Conservation (phyloP, 2,329 filamentous ascomycete genomes). For the Capronia americana region DNA sequence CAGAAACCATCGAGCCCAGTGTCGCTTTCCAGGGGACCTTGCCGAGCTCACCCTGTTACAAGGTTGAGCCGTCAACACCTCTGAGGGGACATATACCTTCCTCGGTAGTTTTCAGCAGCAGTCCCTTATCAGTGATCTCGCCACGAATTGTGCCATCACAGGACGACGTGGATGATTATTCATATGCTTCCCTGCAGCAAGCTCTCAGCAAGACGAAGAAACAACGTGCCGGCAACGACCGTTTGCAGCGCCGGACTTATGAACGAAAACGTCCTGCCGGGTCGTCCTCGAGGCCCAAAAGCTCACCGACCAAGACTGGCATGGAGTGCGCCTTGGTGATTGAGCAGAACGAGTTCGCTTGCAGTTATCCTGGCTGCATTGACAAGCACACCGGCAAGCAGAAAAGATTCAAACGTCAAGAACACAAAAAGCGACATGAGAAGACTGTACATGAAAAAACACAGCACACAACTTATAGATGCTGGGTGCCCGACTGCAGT, state of each 20-base stretch:
- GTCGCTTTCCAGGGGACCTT: conserved; percentile 36
- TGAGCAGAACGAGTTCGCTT: conserved; percentile 44
- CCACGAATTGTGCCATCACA: conserved; percentile 35
- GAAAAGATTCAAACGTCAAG: conserved; percentile 56
- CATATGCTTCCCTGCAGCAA: conserved; percentile 29
- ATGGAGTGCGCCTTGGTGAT: conserved; percentile 38
- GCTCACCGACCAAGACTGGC: conserved; percentile 29
- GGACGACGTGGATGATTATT: conserved; percentile 31
- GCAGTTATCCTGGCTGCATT: conserved; percentile 48
- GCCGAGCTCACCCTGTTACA: conserved; percentile 33
- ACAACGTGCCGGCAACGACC: conserved; percentile 25
- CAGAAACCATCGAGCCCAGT: conserved; percentile 39
- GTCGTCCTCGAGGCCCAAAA: conserved; percentile 28
- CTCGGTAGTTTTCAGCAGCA: conserved; percentile 34
- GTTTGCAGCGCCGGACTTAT: conserved; percentile 30
- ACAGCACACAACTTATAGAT: conserved; percentile 45
- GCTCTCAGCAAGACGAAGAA: conserved; percentile 13
- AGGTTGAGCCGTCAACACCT: conserved; percentile 38
- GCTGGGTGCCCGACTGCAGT: conserved; percentile 52
- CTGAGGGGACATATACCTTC: conserved; percentile 22
- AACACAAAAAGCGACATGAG: conserved; percentile 58
- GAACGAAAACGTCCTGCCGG: conserved; percentile 29
- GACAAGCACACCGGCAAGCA: conserved; percentile 51
- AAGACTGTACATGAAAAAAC: conserved; percentile 53
- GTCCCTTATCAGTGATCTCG: conserved; percentile 34